phyloP scores from a whole-genome alignment of 768 basidiomycete species.

The Asterophora parasitica region DNA sequence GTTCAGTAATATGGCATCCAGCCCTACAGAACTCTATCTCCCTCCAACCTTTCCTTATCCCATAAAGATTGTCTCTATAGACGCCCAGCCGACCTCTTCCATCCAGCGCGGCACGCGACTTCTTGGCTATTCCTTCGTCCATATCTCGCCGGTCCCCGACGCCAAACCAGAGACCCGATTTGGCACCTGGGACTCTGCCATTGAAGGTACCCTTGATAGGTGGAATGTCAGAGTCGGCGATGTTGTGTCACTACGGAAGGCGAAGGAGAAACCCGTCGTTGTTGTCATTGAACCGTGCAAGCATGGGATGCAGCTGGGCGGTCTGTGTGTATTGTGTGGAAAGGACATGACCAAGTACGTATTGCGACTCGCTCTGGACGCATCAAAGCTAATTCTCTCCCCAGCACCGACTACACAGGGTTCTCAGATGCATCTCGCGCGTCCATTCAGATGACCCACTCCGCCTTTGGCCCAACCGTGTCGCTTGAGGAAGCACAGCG shows the following conservation, averaged over 20 bases:
- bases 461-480: constrained; percentile 85
- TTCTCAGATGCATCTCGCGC: constrained; percentile 84
- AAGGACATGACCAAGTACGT: constrained; percentile 91
- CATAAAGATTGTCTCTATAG: constrained; percentile 71
- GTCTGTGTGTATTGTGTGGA: constrained; percentile 91
- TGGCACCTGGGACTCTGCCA: constrained; percentile 86
- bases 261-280: constrained; percentile 57
- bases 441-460: constrained; percentile 92
- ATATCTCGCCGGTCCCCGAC: constrained; percentile 42
- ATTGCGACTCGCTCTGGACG: constrained; percentile 9
- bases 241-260: constrained; percentile 52
- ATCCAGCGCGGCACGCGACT: constrained; percentile 74
- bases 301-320: constrained; percentile 89
- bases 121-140: constrained; percentile 78
- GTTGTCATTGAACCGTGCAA: constrained; percentile 88
- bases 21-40: constrained; percentile 70
- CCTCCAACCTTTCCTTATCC: constrained; percentile 83
- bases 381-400: not conserved
- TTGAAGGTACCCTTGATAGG: constrained; percentile 70
- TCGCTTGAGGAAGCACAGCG: constrained; percentile 89
- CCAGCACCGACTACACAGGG: constrained; percentile 78
- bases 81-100: constrained; percentile 36
- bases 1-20: constrained; percentile 41
- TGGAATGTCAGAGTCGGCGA: constrained; percentile 73
- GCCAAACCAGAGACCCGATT: constrained; percentile 63